Conservation (phyloP, 2,329 filamentous ascomycete species). For the Dactylella cylindrospora region DNA sequence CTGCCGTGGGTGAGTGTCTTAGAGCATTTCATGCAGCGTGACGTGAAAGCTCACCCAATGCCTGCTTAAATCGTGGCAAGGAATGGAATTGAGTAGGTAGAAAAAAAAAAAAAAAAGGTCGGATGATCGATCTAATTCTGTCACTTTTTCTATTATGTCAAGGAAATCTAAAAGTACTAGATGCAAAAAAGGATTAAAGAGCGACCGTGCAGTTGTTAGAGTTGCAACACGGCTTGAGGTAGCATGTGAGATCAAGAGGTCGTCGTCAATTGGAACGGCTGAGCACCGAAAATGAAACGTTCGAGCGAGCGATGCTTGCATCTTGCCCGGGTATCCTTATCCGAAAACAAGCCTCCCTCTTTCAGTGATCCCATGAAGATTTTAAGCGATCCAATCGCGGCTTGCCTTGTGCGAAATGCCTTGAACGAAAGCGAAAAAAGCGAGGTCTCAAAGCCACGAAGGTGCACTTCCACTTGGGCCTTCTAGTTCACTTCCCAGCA, state of each 20-base stretch:
- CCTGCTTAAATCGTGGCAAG: slow-evolving; percentile 9
- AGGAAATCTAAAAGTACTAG: too few species aligned
- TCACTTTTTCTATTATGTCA: too few species aligned
- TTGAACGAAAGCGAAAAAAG: slow-evolving; percentile 34
- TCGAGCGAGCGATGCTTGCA: slow-evolving; percentile 31
- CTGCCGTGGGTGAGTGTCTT: slow-evolving; percentile 8
- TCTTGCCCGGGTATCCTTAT: slow-evolving; percentile 34
- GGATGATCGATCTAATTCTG: slow-evolving; percentile 40
- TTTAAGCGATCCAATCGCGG: slow-evolving; percentile 40
- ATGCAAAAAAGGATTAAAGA: too few species aligned
- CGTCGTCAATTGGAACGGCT: slow-evolving; percentile 20
- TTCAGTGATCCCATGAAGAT: slow-evolving; percentile 5
- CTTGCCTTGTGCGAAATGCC: slow-evolving; percentile 10
- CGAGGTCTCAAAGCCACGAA: slow-evolving; percentile 19
- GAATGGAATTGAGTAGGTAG: too few species aligned
- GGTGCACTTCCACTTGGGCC: too few species aligned
- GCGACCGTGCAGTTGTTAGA: too few species aligned
- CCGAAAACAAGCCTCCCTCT: slow-evolving; percentile 23
- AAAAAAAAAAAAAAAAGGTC: slow-evolving; percentile 4
- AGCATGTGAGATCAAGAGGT: slow-evolving; percentile 22
- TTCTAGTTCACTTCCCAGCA: slow-evolving; percentile 14
- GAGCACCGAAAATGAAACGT: slow-evolving; percentile 15
- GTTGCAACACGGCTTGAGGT: too few species aligned
- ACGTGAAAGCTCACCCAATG: slow-evolving; percentile 35
- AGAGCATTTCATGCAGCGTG: slow-evolving; percentile 27